Conservation (phyloP, 129 eudicot species). For the Tagetes erecta region DNA sequence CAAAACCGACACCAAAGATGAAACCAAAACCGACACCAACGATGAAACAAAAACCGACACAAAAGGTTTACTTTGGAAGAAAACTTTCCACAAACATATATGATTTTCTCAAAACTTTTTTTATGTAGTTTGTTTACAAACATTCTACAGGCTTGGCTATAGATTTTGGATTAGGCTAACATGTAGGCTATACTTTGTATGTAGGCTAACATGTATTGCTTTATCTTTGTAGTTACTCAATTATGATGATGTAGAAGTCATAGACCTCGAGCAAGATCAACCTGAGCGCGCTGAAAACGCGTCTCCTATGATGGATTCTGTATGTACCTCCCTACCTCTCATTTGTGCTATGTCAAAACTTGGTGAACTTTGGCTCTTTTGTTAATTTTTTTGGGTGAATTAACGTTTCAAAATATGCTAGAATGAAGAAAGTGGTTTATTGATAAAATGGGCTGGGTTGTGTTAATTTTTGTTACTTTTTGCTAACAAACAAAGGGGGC, state of each 20-base stretch:
- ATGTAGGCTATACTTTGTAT: background rate
- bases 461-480: background rate
- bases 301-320: constrained; percentile 2
- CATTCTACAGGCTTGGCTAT: background rate
- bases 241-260: constrained; percentile 31
- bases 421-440: background rate
- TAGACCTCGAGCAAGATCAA: constrained; percentile 19
- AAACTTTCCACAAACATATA: background rate
- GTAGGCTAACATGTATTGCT: constrained; percentile 8
- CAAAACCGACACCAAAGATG: background rate
- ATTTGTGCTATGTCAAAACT: background rate
- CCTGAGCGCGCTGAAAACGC: constrained; percentile 40
- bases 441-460: background rate
- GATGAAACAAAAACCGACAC: background rate
- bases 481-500: no score
- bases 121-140: no score
- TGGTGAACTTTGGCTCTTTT: background rate
- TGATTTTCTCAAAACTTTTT: no score
- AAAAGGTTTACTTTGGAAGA: background rate
- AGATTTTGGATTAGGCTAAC: background rate
- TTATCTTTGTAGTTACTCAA: constrained; percentile 26
- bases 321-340: constrained; percentile 27
- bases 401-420: background rate
- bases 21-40: no score
- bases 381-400: background rate